phyloP scores from a whole-genome alignment of 345 rosid genomes.

The Barbarea vulgaris region DNA sequence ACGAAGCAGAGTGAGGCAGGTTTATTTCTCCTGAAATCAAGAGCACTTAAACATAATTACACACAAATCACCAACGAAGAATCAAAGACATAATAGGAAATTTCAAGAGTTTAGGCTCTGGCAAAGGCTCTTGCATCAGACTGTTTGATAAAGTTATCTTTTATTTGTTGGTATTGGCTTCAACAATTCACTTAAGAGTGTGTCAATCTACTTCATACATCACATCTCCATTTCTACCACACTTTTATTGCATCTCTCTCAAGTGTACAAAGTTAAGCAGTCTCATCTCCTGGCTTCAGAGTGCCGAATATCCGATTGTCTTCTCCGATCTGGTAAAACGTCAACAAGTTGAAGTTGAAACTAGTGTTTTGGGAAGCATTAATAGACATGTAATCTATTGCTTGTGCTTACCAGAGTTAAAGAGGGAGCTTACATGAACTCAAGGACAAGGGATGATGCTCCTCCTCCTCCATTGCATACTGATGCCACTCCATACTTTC shows the following conservation, averaged over 20 bases:
- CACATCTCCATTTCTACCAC: neutral
- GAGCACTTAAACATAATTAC: no score
- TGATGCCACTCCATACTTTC: conserved; percentile 76
- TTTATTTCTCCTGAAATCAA: no score
- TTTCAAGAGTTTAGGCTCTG: no score
- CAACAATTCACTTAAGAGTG: neutral
- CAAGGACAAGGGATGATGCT: conserved; percentile 86
- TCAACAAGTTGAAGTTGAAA: conserved; percentile 7
- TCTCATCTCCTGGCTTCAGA: conserved; percentile 26
- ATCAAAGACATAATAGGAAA: no score
- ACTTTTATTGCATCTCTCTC: conserved; percentile 26
- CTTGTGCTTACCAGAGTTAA: conserved; percentile 35
- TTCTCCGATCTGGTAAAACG: conserved; percentile 27
- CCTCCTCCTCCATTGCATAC: conserved; percentile 99
- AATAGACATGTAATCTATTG: neutral
- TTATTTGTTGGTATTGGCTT: neutral
- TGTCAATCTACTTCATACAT: conserved; percentile 4
- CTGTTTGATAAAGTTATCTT: no score
- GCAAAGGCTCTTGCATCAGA: no score
- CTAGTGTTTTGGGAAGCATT: neutral
- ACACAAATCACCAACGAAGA: no score
- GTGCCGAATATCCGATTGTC: conserved; percentile 33
- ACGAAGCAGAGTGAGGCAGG: no score
- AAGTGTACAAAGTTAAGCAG: neutral
- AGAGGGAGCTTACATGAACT: conserved; percentile 68